Base-by-base conservation (phyloP, 2,329 filamentous ascomycete species). In the Ascosphaera pollenicola region DNA sequence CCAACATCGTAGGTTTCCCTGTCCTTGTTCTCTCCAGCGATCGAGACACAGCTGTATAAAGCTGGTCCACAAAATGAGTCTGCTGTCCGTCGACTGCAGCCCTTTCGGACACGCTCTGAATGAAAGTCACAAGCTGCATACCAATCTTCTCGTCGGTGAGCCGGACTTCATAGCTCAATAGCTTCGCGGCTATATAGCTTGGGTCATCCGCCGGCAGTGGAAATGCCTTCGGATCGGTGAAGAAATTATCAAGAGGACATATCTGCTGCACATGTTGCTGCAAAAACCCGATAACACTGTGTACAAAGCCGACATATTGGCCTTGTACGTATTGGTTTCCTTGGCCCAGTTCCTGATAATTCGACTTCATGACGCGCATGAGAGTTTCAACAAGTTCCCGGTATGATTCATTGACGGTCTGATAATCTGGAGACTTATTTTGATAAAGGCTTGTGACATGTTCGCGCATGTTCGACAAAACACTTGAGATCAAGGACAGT, bases 291-390 rank as follows among this genome's bases (percentile, higher is more conserved):
- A 77, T 63, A 2, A 75, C 58, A 13, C 60, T 55, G 42, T 77
- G 73, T 3, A 75, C 70, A 47, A 77, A 75, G 8, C 65, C 59
- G 5, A 75, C 68, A 47, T 76, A 76, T 2, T 62, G 57, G 8
- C 70, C 66, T 37, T 63, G 63, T 2, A 48, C 49, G 35, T 49
- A 44, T 18, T 49, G 47, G 30, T 46, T 45, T 7, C 50, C 49
- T 34, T 48, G 54, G 3, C 61, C 59, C 4, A 73, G 55, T 42
- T 72, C 68, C 41, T 65, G 61, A 42, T 74, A 75, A 42, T 73
- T 73, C 30, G 54, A 55, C 48, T 69, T 73, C 70, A 77, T 75
- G 1, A 65, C 58, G 6, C 54, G 54, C 73, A 75, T 75, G 42
- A 75, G 49, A n/a, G 59, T 53, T 42, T 63, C 62, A 7, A 75